These are phyloP conservation scores for Botrytis squamosa DNA, from an alignment of 2,329 filamentous ascomycete genomes.

Conservation along the genomic window DNA sequence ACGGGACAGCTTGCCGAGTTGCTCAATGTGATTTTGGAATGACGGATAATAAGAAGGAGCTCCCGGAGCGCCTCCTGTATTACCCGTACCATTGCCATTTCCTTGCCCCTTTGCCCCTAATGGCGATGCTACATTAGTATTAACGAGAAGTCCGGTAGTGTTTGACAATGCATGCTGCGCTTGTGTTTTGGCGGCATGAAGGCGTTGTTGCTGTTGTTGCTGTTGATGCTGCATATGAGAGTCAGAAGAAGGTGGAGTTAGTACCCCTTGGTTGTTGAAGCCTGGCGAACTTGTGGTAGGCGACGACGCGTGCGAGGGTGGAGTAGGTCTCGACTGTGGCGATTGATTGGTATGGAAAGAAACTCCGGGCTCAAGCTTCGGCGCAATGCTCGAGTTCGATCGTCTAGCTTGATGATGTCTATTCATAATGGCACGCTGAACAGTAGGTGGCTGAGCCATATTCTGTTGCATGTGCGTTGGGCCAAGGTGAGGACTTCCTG, in stretches of 20 bases:
- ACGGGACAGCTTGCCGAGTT: constrained; percentile 79
- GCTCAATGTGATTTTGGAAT: constrained; percentile 73
- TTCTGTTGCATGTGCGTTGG: constrained; percentile 67
- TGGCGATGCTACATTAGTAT: constrained; percentile 31
- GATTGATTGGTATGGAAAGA: constrained; percentile 43
- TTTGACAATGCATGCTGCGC: constrained; percentile 34
- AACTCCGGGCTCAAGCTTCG: constrained; percentile 63
- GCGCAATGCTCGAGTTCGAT: constrained; percentile 71
- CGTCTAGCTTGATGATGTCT: constrained; percentile 69
- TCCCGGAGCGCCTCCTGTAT: constrained; percentile 43
- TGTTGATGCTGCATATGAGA: constrained; percentile 52
- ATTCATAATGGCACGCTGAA: constrained; percentile 79
- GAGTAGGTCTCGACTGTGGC: constrained; percentile 76
- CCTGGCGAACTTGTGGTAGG: constrained; percentile 63
- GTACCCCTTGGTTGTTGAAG: constrained; percentile 55
- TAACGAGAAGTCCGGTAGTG: constrained; percentile 30
- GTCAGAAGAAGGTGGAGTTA: constrained; percentile 60
- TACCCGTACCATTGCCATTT: constrained; percentile 39
- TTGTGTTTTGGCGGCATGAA: constrained; percentile 34
- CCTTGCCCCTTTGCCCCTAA: constrained; percentile 37
- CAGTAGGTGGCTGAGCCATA: constrained; percentile 70
- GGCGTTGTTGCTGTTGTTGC: constrained; percentile 44
- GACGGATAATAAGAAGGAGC: constrained; percentile 71
- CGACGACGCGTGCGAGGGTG: constrained; percentile 75
- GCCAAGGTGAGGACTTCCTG: constrained; percentile 77